Base-by-base conservation (phyloP, 2,329 filamentous ascomycete species). In the Ophiostoma australiae region DNA sequence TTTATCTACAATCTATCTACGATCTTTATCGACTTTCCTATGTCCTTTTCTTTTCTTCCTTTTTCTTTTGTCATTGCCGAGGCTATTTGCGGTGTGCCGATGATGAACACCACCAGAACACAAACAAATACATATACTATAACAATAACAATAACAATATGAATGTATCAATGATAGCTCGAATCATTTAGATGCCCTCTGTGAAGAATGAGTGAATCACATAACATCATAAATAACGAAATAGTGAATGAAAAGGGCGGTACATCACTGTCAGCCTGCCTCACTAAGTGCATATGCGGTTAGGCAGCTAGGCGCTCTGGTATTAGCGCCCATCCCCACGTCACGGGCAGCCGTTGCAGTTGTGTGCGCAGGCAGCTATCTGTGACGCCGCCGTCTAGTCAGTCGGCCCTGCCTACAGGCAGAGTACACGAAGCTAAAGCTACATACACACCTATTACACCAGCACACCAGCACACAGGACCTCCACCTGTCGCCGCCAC, bases 281-380 rank as follows among this genome's bases (percentile, higher is more conserved):
- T 63, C 58, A 35, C 31, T 63, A 65, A 6, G 35, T 41, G n/a
- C 48, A 70, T 65, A 58, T 67, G 55, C n/a, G 61, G 33, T 58
- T 70, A 70, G 69, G 55, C 63, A 67, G 63, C 35, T 44, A 48
- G 41, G 17, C 65, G 44, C 31, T 58, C 20, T 23, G 31, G 37
- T 15, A 4, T 13, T 70, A 58, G 69, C 44, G 69, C 33, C 31
- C 17, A n/a, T 66, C 58, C 61, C 61, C 61, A 66, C 61, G 63
- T 66, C 63, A 66, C 63, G n/a, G 37, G 63, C 63, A 41, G 20
- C 52, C 23, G 52, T 58, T 58, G 39, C 39, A 13, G 23, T 17
- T 17, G 33, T 27, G 70, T 35, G 61, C 1, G 52, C 39, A 71
- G 70, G 70, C 70, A 71, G 66, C 70, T 71, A 71, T 39, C 55